A percentile compares a stretch with the other conserved stretches of the same genome.
These are phyloP conservation scores for Schizosaccharomyces cryophilus DNA, from an alignment of 805 yeast species.

Conservation along the genomic window DNA sequence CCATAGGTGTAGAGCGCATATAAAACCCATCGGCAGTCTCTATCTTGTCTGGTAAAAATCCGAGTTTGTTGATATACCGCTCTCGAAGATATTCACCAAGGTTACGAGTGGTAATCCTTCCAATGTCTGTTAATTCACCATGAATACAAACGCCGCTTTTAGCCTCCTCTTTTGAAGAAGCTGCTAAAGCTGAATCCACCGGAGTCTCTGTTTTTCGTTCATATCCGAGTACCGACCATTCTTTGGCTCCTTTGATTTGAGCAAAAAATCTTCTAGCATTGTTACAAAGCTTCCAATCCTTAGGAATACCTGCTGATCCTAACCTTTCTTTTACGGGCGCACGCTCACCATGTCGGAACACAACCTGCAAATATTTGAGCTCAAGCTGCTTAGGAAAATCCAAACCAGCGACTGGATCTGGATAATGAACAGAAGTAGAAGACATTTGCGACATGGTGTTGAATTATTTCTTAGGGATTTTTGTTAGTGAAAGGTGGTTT, in stretches of 20 bases:
- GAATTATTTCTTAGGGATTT: not conserved
- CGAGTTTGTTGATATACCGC: constrained; percentile 7
- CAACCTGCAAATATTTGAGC: constrained; percentile 7
- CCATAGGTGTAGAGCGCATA: constrained; percentile 7
- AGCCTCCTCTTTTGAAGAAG: not conserved
- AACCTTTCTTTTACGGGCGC: constrained; percentile 9
- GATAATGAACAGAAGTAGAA: not conserved
- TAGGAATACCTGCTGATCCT: constrained; percentile 4
- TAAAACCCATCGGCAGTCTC: constrained; percentile 5
- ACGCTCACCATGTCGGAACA: constrained; percentile 8
- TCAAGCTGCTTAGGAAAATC: constrained; percentile 7
- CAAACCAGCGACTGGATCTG: not conserved
- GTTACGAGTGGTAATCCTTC: constrained; percentile 6
- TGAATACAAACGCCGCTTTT: not conserved
- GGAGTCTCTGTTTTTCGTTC: not conserved
- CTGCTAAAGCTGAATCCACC: not conserved
- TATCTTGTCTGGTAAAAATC: constrained; percentile 6
- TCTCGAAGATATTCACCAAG: constrained; percentile 8
- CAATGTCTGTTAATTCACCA: constrained; percentile 8
- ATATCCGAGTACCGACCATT: not conserved
- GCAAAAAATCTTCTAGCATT: constrained; percentile 1
- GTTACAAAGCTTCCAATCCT: constrained; percentile 2
- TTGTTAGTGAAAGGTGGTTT: not conserved
- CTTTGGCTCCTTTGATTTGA: not conserved
- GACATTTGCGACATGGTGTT: constrained; percentile 1